Percentiles rank a stretch among this genome's conserved stretches.
These are phyloP conservation scores for Globisporangium acanthophoron DNA, from an alignment of 352 stramenopile genomes.

Conservation along the genomic window DNA sequence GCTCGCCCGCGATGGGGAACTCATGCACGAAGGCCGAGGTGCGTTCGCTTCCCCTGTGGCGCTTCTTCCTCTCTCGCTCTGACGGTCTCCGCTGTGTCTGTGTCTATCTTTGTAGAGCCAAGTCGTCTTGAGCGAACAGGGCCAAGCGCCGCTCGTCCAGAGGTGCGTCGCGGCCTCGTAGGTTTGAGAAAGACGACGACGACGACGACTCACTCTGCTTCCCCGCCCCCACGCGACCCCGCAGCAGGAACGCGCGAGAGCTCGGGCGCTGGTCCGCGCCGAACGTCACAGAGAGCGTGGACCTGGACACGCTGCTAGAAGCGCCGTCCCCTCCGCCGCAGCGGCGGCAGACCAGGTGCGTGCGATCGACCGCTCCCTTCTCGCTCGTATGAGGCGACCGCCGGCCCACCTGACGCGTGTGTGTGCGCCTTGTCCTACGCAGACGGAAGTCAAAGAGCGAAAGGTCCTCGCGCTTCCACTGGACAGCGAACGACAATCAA, in stretches of 20 bases:
- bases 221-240: not conserved
- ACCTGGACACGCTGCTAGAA: constrained; percentile 76
- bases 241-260: constrained; percentile 18
- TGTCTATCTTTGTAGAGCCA: constrained; percentile 28
- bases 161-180: not conserved
- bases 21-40: constrained; percentile 60
- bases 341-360: constrained; percentile 49
- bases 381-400: not conserved
- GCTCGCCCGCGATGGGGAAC: constrained; percentile 42
- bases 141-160: constrained; percentile 1
- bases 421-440: not conserved
- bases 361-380: not conserved
- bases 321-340: constrained; percentile 48
- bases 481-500: constrained; percentile 14
- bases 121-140: constrained; percentile 56
- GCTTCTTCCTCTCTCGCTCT: not conserved
- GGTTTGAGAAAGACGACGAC: no score
- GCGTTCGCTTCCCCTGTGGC: not conserved
- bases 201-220: not conserved
- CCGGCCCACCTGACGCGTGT: not conserved
- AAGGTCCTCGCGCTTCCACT: constrained; percentile 21
- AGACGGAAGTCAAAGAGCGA: constrained; percentile 32
- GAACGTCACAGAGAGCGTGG: constrained; percentile 52
- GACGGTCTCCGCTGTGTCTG: not conserved
- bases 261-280: constrained; percentile 66